phyloP scores from a whole-genome alignment of 163 green algal genomes.

The Chloroidium sp. region DNA sequence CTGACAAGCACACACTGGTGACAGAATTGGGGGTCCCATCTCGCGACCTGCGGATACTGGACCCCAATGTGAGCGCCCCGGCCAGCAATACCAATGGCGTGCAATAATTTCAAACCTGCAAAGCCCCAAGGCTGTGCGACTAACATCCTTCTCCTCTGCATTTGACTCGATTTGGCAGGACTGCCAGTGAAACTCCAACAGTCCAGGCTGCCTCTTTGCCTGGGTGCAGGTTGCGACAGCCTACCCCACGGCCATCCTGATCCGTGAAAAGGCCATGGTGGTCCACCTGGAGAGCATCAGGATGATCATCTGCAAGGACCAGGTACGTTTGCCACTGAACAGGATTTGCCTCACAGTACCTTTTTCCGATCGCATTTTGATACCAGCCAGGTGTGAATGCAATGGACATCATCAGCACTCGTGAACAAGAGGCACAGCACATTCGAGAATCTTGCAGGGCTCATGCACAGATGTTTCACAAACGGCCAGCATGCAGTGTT shows the following conservation, averaged over 20 bases:
- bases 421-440: too few relatives aligned
- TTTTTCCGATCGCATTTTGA: too few relatives aligned
- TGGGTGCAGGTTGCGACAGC: constrained; percentile 22
- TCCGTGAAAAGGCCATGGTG: constrained; percentile 49
- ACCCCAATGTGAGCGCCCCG: constrained; percentile 10
- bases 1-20: constrained; percentile 29
- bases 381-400: too few relatives aligned
- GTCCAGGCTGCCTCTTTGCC: constrained; percentile 4
- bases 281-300: constrained; percentile 55
- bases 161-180: neutral
- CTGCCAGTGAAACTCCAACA: neutral
- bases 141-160: neutral
- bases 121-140: neutral
- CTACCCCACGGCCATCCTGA: constrained; percentile 37
- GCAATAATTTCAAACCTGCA: neutral
- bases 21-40: constrained; percentile 17
- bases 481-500: too few relatives aligned
- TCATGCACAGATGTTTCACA: too few relatives aligned
- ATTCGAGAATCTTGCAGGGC: neutral
- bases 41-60: constrained; percentile 24
- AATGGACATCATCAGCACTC: too few relatives aligned
- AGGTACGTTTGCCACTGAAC: neutral
- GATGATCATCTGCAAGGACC: constrained; percentile 47
- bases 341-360: too few relatives aligned
- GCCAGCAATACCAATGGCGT: neutral